These are phyloP conservation scores for Canna indica DNA, from an alignment of 176 grass and related monocot genomes.

Conservation along the genomic window DNA sequence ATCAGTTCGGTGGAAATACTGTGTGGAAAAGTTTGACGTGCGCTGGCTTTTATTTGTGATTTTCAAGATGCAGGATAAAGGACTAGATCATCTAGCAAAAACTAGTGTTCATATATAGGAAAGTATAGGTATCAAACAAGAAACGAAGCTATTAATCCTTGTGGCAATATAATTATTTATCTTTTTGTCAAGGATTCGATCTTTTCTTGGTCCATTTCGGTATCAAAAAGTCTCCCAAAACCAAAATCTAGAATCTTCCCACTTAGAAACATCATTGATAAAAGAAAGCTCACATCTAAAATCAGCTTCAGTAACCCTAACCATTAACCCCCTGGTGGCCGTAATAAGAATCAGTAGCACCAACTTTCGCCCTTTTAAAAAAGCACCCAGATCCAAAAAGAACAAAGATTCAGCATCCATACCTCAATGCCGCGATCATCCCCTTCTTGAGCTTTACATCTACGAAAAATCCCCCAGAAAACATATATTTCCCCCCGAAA, in stretches of 20 bases:
- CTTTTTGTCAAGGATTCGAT: background rate
- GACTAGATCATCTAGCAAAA: background rate
- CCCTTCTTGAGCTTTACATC: background rate
- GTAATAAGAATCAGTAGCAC: background rate
- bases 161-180: background rate
- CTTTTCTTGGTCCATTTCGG: background rate
- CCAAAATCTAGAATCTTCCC: background rate
- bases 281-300: background rate
- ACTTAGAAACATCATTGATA: background rate
- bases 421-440: background rate
- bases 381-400: background rate
- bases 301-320: background rate
- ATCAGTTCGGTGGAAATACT: background rate
- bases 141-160: background rate
- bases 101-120: too few relatives aligned
- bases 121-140: too few relatives aligned
- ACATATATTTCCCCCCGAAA: background rate
- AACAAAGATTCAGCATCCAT: background rate
- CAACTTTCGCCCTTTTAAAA: background rate
- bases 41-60: background rate
- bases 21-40: background rate
- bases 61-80: background rate
- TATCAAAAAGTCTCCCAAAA: background rate
- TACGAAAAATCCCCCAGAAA: background rate
- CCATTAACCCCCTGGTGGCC: background rate